Conservation (phyloP, 2,329 filamentous ascomycete species). For the Fusarium armeniacum region DNA sequence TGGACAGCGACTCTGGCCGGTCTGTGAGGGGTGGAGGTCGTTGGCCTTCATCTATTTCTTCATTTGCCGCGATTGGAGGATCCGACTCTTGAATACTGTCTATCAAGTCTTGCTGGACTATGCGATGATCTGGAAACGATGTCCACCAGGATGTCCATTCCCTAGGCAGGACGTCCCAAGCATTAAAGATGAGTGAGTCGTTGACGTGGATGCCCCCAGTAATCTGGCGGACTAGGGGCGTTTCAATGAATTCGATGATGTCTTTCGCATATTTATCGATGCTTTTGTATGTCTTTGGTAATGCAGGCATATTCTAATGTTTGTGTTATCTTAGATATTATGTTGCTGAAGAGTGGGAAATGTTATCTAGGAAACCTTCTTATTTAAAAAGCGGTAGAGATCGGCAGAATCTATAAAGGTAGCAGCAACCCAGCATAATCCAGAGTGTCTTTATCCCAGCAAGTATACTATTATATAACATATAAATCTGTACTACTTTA, state of each 20-base stretch:
- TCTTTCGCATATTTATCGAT: background rate
- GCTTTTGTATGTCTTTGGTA: background rate
- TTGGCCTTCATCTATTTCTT: background rate
- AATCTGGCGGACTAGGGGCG: background rate
- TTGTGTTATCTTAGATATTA: background rate
- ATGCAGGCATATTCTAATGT: background rate
- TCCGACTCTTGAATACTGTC: background rate
- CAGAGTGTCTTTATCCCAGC: no score
- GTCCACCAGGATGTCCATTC: slow-evolving; percentile 3
- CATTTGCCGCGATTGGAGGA: background rate
- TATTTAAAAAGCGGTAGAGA: no score
- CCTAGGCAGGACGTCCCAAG: background rate
- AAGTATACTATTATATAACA: no score
- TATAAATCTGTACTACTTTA: no score
- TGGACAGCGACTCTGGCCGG: background rate
- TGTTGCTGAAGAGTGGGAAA: background rate
- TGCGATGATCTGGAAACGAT: slow-evolving; percentile 1
- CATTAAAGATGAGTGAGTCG: background rate
- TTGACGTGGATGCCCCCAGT: slow-evolving; percentile 3
- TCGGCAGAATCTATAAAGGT: no score
- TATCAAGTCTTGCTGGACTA: background rate
- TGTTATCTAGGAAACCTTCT: no score
- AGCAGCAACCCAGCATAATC: no score
- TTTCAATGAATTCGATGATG: background rate
- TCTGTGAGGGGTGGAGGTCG: background rate